A percentile compares a stretch with the other conserved stretches of the same genome.
Evolutionary conservation across 345 rosid species (phyloP).

Genomic region (Eucalyptus cloeziana): DNA sequence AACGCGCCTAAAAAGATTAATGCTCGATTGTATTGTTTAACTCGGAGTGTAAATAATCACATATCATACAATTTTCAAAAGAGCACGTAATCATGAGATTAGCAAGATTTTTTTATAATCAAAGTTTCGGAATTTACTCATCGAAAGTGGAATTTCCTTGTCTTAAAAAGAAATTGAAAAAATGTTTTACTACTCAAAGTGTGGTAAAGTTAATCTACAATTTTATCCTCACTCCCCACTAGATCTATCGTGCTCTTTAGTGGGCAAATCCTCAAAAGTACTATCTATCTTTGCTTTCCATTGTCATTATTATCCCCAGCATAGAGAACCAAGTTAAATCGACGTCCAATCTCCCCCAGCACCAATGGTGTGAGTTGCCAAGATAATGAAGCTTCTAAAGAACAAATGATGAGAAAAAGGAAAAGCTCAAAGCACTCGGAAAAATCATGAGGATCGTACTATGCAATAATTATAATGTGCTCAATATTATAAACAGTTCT

Average conservation of each 20-base stretch:
- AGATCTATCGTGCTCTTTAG: background rate
- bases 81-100: background rate
- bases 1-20: background rate
- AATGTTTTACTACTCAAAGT: no score
- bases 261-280: background rate
- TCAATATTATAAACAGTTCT: background rate
- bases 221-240: background rate
- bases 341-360: background rate
- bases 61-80: background rate
- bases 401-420: background rate
- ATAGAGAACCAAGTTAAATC: background rate
- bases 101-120: background rate
- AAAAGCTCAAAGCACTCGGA: background rate
- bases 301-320: background rate
- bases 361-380: background rate
- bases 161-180: background rate
- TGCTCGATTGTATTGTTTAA: background rate
- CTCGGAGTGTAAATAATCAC: background rate
- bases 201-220: background rate
- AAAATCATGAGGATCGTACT: background rate
- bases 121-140: background rate
- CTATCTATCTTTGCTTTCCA: background rate
- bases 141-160: background rate
- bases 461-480: conserved; percentile 5
- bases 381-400: background rate